Conservation (phyloP, 768 basidiomycete species). For the Kwoniella bestiolae region DNA sequence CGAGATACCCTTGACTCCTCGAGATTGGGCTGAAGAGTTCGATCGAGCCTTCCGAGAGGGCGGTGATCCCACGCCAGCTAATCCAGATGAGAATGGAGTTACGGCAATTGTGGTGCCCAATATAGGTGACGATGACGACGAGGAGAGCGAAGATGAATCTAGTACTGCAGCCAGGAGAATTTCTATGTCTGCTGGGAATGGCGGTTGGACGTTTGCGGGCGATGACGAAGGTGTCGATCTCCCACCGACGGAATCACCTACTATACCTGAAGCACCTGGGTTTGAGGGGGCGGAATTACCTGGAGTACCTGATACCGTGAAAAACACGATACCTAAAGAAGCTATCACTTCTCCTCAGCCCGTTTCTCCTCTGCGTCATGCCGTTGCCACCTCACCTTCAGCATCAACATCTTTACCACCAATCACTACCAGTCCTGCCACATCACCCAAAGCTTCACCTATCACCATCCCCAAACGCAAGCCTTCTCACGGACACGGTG, state of each 20-base stretch:
- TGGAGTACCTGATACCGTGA: not conserved
- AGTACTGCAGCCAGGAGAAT: conserved; percentile 11
- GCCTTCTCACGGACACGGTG: conserved; percentile 5
- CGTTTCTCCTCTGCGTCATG: conserved; percentile 1
- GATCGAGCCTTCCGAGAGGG: conserved; percentile 42
- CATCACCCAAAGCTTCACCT: not conserved
- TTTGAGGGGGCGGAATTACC: not conserved
- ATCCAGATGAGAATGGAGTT: conserved; percentile 29
- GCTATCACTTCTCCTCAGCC: conserved; percentile 12
- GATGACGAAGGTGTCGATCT: conserved; percentile 37
- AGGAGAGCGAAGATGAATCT: conserved; percentile 18
- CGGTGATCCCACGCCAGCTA: conserved; percentile 31
- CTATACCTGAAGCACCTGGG: conserved; percentile 16
- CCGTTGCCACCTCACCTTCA: not conserved
- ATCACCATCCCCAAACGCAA: conserved; percentile 19
- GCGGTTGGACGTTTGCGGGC: conserved; percentile 38
- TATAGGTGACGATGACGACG: conserved; percentile 12
- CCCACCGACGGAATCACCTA: conserved; percentile 30
- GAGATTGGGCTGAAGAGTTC: conserved; percentile 55
- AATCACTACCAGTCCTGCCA: not conserved
- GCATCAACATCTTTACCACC: not conserved
- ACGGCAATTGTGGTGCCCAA: conserved; percentile 21
- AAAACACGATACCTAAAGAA: conserved; percentile 4
- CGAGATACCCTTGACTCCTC: conserved; percentile 48
- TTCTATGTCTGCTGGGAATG: conserved; percentile 20